Evolutionary conservation across 2,329 filamentous ascomycete species (phyloP).

Genomic region (Colletotrichum eremochloae): DNA sequence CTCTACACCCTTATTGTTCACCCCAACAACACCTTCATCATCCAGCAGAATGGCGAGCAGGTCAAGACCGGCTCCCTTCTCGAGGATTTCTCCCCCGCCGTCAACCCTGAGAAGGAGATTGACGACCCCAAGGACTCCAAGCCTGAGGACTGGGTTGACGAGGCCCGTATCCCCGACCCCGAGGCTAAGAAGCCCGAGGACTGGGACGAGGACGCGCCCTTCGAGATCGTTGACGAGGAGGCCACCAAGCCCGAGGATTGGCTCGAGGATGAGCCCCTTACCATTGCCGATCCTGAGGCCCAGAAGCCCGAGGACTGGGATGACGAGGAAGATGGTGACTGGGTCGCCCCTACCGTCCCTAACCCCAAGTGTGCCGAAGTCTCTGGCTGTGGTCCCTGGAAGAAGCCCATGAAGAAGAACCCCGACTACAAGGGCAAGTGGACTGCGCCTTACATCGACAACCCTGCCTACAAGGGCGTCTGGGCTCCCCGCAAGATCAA

Average conservation of each 20-base stretch:
- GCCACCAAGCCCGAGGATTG: conserved; percentile 94
- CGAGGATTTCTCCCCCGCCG: conserved; percentile 92
- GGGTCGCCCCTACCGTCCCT: conserved; percentile 87
- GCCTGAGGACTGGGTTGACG: conserved; percentile 96
- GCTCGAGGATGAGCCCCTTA: conserved; percentile 89
- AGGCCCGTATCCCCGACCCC: conserved; percentile 90
- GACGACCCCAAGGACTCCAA: conserved; percentile 94
- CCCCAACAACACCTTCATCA: conserved; percentile 94
- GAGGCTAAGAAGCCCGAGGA: conserved; percentile 97
- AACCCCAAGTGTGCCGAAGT: conserved; percentile 97
- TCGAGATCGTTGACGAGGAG: conserved; percentile 94
- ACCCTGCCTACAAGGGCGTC: conserved; percentile 96
- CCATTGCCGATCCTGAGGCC: conserved; percentile 91
- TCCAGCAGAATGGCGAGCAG: conserved; percentile 90
- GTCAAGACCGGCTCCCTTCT: conserved; percentile 92
- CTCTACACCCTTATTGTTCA: conserved; percentile 98
- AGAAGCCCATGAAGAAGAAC: conserved; percentile 93
- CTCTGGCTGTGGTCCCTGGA: conserved; percentile 95
- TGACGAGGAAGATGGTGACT: conserved; percentile 99
- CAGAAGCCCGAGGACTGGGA: conserved; percentile 99
- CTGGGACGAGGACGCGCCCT: conserved; percentile 99
- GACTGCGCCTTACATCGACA: conserved; percentile 92
- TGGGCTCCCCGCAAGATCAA: conserved; percentile 97
- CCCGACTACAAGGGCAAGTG: conserved; percentile 99
- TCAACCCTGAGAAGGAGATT: conserved; percentile 96